phyloP scores from a whole-genome alignment of 2,329 filamentous ascomycete genomes.

The Curvularia eragrostidis region DNA sequence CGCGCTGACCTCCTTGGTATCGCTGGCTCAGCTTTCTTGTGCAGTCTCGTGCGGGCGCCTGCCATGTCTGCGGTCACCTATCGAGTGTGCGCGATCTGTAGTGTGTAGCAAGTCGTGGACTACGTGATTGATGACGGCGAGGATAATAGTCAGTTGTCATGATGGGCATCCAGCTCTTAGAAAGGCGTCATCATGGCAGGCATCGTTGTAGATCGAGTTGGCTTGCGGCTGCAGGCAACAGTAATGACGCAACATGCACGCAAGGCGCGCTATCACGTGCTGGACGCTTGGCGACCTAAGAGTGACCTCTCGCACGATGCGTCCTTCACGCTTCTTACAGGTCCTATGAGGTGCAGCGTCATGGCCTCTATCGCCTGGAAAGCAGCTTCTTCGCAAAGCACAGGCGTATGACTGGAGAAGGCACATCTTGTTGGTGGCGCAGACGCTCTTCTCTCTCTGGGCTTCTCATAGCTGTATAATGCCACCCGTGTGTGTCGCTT shows the following conservation, averaged over 20 bases:
- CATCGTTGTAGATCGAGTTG: not conserved
- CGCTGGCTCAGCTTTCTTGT: slow-evolving; percentile 24
- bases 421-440: not conserved
- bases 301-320: not conserved
- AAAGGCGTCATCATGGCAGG: not conserved
- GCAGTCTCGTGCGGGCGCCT: slow-evolving; percentile 32
- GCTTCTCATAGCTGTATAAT: not conserved
- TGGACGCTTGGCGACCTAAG: not conserved
- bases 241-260: slow-evolving; percentile 17
- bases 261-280: slow-evolving; percentile 25
- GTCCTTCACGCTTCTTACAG: not conserved
- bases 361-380: not conserved
- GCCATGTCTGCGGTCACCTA: slow-evolving; percentile 32
- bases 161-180: not conserved
- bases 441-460: not conserved
- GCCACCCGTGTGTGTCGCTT: not conserved
- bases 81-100: slow-evolving; percentile 5
- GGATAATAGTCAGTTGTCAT: not conserved
- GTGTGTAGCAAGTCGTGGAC: not conserved
- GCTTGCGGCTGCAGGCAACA: not conserved
- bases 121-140: slow-evolving; percentile 2
- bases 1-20: slow-evolving; percentile 37
- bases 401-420: not conserved
- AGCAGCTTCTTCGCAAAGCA: not conserved
- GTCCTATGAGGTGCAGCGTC: not conserved